Evolutionary conservation across 306 rosid genomes (phyloP).

Genomic region (Lotus japonicus): DNA sequence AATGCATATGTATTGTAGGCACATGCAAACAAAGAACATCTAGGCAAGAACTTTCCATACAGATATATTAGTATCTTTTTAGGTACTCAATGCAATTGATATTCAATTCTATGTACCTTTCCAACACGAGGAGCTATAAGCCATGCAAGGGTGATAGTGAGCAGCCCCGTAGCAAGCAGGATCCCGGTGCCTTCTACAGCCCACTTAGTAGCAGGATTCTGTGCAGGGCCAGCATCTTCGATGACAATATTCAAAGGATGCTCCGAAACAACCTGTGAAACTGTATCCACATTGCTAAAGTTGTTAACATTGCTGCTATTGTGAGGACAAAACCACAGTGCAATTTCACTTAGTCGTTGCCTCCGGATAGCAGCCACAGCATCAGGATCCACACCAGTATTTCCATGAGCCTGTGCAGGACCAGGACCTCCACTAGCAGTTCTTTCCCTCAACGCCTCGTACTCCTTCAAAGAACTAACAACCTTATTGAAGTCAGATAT

Average conservation of each 20-base stretch:
- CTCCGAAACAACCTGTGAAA: conserved; percentile 59
- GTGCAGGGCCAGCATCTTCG: conserved; percentile 52
- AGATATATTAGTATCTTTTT: background rate
- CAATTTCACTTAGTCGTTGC: conserved; percentile 84
- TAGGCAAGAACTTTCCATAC: background rate
- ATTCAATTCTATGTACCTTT: conserved; percentile 50
- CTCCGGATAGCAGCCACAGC: conserved; percentile 93
- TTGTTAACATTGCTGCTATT: conserved; percentile 26
- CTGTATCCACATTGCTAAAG: conserved; percentile 38
- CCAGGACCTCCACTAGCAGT: conserved; percentile 68
- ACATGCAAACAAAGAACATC: conserved; percentile 14
- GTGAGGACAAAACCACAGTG: conserved; percentile 87
- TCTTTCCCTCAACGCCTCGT: conserved; percentile 82
- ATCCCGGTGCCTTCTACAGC: conserved; percentile 88
- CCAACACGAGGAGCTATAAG: conserved; percentile 96
- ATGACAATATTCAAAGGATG: conserved; percentile 43
- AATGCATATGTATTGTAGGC: background rate
- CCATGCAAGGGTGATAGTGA: conserved; percentile 90
- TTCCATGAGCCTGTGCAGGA: conserved; percentile 37
- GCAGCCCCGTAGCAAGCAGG: conserved; percentile 94
- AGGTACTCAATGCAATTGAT: background rate
- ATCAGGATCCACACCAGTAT: conserved; percentile 73
- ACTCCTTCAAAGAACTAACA: conserved; percentile 67
- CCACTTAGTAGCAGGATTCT: conserved; percentile 81
- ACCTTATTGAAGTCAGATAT: conserved; percentile 66